phyloP scores from a whole-genome alignment of 208 protist genomes.

The Leishmania mexicana region DNA sequence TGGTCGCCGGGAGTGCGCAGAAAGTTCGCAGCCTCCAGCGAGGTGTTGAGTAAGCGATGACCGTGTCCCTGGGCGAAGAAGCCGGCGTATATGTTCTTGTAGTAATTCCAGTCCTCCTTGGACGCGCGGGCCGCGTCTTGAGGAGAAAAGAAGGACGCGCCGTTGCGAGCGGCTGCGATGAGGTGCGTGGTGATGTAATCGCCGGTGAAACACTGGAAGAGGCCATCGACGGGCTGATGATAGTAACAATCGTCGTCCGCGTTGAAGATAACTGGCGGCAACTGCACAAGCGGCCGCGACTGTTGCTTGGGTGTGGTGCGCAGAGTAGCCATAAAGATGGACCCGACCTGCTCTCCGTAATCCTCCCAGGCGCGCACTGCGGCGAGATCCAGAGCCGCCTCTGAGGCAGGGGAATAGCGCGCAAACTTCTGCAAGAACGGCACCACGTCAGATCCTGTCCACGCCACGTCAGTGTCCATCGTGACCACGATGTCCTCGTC shows the following conservation, averaged over 20 bases:
- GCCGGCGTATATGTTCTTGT: not conserved
- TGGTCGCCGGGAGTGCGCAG: not conserved
- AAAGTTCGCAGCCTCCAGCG: not conserved
- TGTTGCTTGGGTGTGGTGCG: not conserved
- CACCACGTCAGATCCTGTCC: constrained; percentile 33
- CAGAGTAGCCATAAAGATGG: constrained; percentile 21
- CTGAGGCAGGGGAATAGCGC: constrained; percentile 21
- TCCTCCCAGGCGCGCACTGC: constrained; percentile 50
- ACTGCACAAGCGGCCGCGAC: constrained; percentile 15
- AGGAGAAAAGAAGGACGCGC: not conserved
- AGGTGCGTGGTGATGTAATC: constrained; percentile 17
- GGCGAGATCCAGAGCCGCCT: constrained; percentile 31
- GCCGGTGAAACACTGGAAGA: constrained; percentile 7
- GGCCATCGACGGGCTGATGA: constrained; percentile 6
- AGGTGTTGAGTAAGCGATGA: not conserved
- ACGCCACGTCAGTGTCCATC: constrained; percentile 37
- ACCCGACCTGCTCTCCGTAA: constrained; percentile 27
- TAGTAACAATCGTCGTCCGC: constrained; percentile 31
- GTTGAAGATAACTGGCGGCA: constrained; percentile 36
- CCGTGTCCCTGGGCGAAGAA: constrained; percentile 1
- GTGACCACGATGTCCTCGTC: constrained; percentile 42
- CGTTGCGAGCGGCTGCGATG: constrained; percentile 8
- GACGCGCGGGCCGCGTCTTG: not conserved
- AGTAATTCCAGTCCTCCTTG: not conserved
- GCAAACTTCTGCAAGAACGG: constrained; percentile 37